Base-by-base conservation (phyloP, 495 filamentous ascomycete genomes). In the Talaromyces borbonicus region DNA sequence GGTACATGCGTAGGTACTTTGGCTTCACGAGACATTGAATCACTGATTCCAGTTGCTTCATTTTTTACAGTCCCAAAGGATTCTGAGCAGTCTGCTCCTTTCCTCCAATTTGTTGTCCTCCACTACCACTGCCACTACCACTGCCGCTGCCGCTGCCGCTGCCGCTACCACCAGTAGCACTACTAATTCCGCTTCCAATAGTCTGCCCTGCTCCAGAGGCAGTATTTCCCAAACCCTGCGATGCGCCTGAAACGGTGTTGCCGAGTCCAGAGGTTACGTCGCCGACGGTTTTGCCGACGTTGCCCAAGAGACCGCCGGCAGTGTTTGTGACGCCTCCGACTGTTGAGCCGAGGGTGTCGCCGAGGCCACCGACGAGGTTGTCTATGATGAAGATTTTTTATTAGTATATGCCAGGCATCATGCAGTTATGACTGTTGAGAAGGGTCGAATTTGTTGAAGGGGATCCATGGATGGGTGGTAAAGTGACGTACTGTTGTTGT, bases 251-350 rank as follows among this genome's bases (percentile, higher is more conserved):
- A 7, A 66, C 61, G 0, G 64, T 66, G 16, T 61, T 41, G 7
- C 64, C 64, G 5, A 66, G 38, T 1, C 62, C 62, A 7, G 57
- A 47, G 24, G 61, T 60, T 25, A 41, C 56, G 30, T 58, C 55
- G 31, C 63, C 61, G 26, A 65, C 59, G 5, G 63, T 68, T 31
- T 55, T 60, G 18, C 62, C 62, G 8, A 66, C 47, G 22, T 62
- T 63, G 18, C 59, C 50, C 22, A 68, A 58, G 5, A 57, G 47
- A 20, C 37, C 42, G 51, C 65, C 65, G 7, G 58, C 29, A 6
- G 61, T 65, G 49, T 61, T 56, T 29, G 61, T 63, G 22, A 63
- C 51, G 48, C 63, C 61, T 46, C 55, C 54, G 25, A 67, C 59
- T 19, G 64, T 67, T 32, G 62, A 59, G 37, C 62, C 64, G 26